Evolutionary conservation across 805 yeast species (phyloP).

Genomic region (Diddensiella santjacobensis): DNA sequence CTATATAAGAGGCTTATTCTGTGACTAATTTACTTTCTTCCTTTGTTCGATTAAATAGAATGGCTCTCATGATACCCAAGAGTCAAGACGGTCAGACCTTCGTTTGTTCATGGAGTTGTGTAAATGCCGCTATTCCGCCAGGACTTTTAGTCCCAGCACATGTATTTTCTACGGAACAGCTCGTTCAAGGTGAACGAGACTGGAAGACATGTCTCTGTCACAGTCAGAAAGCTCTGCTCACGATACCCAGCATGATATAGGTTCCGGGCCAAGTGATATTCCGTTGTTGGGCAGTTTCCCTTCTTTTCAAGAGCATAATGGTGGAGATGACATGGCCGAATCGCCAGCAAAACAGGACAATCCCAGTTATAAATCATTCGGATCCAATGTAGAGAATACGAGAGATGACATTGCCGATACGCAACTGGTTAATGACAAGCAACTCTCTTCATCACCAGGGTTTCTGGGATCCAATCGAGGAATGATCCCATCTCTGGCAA

Average conservation of each 20-base stretch:
- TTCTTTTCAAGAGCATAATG: background rate
- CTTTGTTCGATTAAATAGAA: too few species aligned
- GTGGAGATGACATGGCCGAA: background rate
- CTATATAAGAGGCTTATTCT: too few species aligned
- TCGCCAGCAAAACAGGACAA: background rate
- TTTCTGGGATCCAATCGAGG: background rate
- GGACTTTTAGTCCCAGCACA: background rate
- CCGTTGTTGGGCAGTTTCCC: background rate
- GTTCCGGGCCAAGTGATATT: background rate
- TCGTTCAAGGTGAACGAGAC: background rate
- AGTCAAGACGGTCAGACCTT: too few species aligned
- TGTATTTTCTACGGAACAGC: background rate
- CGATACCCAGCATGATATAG: constrained; percentile 1
- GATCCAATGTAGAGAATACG: background rate
- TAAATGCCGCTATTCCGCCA: too few species aligned
- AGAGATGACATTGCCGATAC: background rate
- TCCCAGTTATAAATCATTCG: background rate
- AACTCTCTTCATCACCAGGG: background rate
- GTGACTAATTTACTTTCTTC: too few species aligned
- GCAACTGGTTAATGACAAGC: background rate
- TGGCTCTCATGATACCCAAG: too few species aligned
- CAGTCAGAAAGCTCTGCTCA: background rate
- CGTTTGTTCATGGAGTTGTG: too few species aligned
- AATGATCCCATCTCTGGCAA: background rate
- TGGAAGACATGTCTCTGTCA: background rate